Percentiles rank a stretch among this genome's conserved stretches.
Conservation (phyloP, 2,329 filamentous ascomycete genomes). For the Sporothrix luriei region DNA sequence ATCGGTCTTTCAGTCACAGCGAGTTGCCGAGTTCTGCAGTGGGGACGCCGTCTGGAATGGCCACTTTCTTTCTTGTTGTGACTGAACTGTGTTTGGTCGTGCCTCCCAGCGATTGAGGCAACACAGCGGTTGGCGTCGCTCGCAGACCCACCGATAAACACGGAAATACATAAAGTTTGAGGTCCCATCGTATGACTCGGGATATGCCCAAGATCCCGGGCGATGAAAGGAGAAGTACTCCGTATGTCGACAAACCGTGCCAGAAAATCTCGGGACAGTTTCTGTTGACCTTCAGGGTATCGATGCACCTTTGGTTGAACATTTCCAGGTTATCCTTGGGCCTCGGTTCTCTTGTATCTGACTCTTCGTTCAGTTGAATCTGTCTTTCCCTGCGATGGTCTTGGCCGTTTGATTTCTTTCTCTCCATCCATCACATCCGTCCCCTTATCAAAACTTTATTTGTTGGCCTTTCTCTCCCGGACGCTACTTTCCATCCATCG, state of each 20-base stretch:
- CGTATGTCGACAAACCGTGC: background rate
- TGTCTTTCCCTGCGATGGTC: too few species aligned
- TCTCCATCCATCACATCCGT: background rate
- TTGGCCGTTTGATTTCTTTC: background rate
- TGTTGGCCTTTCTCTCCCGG: background rate
- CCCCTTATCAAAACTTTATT: too few species aligned
- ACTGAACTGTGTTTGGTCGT: too few species aligned
- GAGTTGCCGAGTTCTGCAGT: background rate
- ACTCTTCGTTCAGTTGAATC: background rate
- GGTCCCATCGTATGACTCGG: background rate
- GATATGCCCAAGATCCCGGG: constrained; percentile 17
- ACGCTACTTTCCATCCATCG: background rate
- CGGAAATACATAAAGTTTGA: background rate
- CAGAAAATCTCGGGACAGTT: too few species aligned
- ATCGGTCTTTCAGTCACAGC: constrained; percentile 18
- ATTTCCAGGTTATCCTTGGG: background rate
- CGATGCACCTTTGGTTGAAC: background rate
- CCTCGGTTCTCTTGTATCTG: background rate
- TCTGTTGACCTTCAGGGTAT: too few species aligned
- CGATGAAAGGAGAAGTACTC: too few species aligned
- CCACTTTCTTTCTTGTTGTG: too few species aligned
- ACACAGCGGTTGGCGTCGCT: background rate
- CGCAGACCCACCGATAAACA: background rate
- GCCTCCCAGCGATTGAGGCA: too few species aligned
- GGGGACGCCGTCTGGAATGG: too few species aligned